Percentiles rank a stretch among this genome's conserved stretches.
These are phyloP conservation scores for Suillus spraguei DNA, from an alignment of 768 basidiomycete genomes.

Conservation along the genomic window DNA sequence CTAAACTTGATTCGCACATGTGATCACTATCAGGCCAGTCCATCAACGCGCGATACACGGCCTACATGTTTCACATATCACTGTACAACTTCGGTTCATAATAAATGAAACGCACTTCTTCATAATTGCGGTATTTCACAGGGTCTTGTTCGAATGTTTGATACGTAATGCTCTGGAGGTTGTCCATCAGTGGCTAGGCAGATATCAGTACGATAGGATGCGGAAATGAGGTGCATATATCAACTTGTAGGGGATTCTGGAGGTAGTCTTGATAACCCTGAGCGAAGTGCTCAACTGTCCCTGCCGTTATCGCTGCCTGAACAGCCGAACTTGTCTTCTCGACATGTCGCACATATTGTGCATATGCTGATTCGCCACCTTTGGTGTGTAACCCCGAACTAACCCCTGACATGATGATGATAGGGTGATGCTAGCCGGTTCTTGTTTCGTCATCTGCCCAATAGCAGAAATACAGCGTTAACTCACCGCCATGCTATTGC, in stretches of 20 bases:
- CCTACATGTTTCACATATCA: conserved; percentile 44
- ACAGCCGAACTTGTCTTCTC: conserved; percentile 76
- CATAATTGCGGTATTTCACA: conserved; percentile 93
- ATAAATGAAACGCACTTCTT: conserved; percentile 60
- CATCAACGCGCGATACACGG: conserved; percentile 75
- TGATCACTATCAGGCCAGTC: conserved; percentile 64
- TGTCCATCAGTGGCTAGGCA: conserved; percentile 91
- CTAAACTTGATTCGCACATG: conserved; percentile 52
- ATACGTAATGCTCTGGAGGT: conserved; percentile 93
- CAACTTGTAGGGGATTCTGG: conserved; percentile 90
- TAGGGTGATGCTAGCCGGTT: conserved; percentile 73
- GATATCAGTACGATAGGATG: conserved; percentile 14
- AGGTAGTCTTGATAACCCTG: conserved; percentile 94
- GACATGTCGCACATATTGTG: conserved; percentile 84
- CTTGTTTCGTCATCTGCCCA: conserved; percentile 23
- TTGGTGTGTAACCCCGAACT: conserved; percentile 63
- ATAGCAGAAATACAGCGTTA: conserved; percentile 14
- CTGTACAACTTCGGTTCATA: conserved; percentile 15
- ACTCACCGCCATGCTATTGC: conserved; percentile 84
- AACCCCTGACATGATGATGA: conserved; percentile 78
- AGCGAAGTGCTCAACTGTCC: conserved; percentile 88
- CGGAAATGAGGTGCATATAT: conserved; percentile 19
- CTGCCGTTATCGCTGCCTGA: conserved; percentile 61
- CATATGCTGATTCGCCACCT: conserved; percentile 87
- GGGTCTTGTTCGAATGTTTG: conserved; percentile 98